phyloP scores from a whole-genome alignment of 768 basidiomycete genomes.

The Lanmaoa pseudosensibilis region DNA sequence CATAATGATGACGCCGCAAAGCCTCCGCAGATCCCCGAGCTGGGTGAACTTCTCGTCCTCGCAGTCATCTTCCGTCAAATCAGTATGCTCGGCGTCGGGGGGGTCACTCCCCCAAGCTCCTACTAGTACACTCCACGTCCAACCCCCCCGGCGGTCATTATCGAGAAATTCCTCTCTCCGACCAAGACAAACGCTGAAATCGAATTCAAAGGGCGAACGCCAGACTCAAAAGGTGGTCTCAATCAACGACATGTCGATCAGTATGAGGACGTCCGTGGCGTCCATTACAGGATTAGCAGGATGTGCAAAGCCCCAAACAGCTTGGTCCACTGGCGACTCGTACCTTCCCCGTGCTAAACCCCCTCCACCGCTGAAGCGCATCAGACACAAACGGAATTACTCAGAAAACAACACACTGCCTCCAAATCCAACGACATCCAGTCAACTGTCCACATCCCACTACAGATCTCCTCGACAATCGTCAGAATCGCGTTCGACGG shows the following conservation, averaged over 20 bases:
- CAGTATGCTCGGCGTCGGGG: background rate
- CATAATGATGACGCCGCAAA: background rate
- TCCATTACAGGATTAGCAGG: background rate
- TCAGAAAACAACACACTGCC: background rate
- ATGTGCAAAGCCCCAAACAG: background rate
- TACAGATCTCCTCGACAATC: background rate
- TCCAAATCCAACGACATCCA: background rate
- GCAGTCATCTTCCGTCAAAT: background rate
- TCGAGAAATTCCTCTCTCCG: background rate
- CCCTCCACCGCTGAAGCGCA: constrained; percentile 12
- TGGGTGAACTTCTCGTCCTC: background rate
- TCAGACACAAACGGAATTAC: constrained; percentile 11
- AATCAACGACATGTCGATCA: background rate
- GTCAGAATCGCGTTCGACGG: background rate
- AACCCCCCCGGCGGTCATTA: background rate
- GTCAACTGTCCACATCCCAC: background rate
- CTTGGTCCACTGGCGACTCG: constrained; percentile 18
- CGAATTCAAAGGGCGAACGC: background rate
- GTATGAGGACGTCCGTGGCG: background rate
- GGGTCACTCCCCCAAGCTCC: background rate
- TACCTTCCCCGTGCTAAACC: constrained; percentile 25
- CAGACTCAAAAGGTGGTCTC: background rate
- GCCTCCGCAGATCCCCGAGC: background rate
- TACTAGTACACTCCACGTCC: background rate
- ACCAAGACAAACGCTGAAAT: background rate